Conservation (phyloP, 1,284 basidiomycete species). For the Polyporus tsugae region DNA sequence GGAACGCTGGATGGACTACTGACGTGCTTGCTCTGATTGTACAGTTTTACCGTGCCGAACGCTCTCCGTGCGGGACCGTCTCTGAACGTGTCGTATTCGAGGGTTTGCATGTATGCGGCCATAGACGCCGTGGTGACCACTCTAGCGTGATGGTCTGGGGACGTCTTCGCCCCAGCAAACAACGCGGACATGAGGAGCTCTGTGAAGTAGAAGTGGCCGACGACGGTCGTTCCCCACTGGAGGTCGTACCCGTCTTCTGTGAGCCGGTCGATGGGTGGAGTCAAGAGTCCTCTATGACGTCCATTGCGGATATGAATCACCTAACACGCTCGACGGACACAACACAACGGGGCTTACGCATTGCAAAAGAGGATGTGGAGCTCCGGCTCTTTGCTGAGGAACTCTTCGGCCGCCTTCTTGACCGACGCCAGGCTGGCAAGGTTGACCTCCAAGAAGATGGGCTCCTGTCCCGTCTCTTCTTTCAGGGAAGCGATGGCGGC, state of each 20-base stretch:
- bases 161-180: constrained; percentile 23
- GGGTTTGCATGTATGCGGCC: constrained; percentile 38
- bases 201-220: constrained; percentile 53
- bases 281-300: constrained; percentile 54
- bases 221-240: constrained; percentile 58
- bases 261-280: constrained; percentile 42
- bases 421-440: constrained; percentile 54
- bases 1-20: constrained; percentile 9
- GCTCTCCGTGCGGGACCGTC: constrained; percentile 41
- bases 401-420: constrained; percentile 50
- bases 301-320: background rate
- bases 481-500: constrained; percentile 54
- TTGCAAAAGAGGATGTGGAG: constrained; percentile 63
- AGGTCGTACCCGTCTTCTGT: constrained; percentile 58
- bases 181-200: constrained; percentile 45
- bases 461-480: constrained; percentile 45
- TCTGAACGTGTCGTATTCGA: constrained; percentile 42
- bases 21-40: constrained; percentile 55
- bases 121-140: constrained; percentile 52
- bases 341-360: constrained; percentile 45
- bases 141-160: constrained; percentile 47
- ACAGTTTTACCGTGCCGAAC: constrained; percentile 41
- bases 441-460: constrained; percentile 56
- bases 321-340: constrained; percentile 14
- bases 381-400: constrained; percentile 51